Evolutionary conservation across 805 yeast species (phyloP).

Genomic region (Pichia nakasei): DNA sequence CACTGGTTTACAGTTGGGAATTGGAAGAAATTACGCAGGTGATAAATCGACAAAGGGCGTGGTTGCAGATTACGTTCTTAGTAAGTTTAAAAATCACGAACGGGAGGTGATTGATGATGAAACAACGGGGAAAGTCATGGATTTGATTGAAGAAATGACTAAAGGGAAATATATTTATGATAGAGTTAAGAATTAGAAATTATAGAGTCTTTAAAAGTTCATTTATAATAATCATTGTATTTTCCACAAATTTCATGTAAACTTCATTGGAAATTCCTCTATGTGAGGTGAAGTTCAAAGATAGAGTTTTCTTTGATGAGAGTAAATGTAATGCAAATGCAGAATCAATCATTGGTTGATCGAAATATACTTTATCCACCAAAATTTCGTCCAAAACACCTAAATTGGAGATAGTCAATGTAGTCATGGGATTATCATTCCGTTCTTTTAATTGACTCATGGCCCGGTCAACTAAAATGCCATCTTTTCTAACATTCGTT

Average conservation of each 20-base stretch:
- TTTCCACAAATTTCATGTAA: too few relatives aligned
- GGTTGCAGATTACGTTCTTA: constrained; percentile 58
- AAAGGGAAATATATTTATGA: constrained; percentile 23
- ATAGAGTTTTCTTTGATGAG: neutral
- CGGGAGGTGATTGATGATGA: constrained; percentile 29
- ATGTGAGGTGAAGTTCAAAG: constrained; percentile 7
- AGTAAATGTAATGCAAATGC: constrained; percentile 9
- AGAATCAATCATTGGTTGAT: constrained; percentile 11
- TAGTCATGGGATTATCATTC: constrained; percentile 3
- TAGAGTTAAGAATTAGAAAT: neutral
- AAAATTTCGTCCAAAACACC: neutral
- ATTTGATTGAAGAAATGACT: constrained; percentile 29
- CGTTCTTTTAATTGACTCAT: constrained; percentile 3
- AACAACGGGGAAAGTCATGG: constrained; percentile 34
- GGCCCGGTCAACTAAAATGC: neutral
- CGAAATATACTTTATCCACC: constrained; percentile 5
- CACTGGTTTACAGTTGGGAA: too few relatives aligned
- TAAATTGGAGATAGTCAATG: constrained; percentile 9
- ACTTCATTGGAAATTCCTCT: constrained; percentile 3
- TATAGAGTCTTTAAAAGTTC: neutral
- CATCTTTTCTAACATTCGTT: neutral
- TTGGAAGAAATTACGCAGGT: constrained; percentile 48
- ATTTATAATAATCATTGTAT: constrained; percentile 2
- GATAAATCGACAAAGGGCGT: constrained; percentile 22
- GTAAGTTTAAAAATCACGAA: constrained; percentile 42